phyloP scores from a whole-genome alignment of 306 rosid species.

The Myrica gale region DNA sequence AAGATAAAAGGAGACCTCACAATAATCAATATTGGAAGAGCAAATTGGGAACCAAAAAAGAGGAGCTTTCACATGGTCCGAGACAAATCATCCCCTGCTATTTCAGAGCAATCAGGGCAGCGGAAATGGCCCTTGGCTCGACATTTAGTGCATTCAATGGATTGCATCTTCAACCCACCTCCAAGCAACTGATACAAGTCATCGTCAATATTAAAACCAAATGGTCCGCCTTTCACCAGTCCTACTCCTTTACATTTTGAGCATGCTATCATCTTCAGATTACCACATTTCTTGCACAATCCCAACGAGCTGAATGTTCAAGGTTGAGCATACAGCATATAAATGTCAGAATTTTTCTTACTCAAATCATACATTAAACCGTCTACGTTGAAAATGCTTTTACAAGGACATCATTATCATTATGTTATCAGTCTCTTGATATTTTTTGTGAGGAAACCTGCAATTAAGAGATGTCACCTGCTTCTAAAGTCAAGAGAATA shows the following conservation, averaged over 20 bases:
- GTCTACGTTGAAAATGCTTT: background rate
- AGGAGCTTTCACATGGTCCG: slow-evolving; percentile 1
- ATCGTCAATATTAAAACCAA: slow-evolving; percentile 38
- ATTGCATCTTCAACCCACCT: slow-evolving; percentile 37
- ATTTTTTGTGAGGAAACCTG: background rate
- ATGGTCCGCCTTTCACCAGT: slow-evolving; percentile 48
- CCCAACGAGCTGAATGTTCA: slow-evolving; percentile 61
- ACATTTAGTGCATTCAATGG: slow-evolving; percentile 55
- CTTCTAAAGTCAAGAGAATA: background rate
- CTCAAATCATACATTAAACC: background rate
- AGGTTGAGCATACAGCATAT: background rate
- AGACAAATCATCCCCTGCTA: slow-evolving; percentile 18
- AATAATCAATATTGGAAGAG: background rate
- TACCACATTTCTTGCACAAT: slow-evolving; percentile 84
- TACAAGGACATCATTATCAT: background rate
- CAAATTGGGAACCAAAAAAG: background rate
- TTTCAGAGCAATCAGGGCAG: slow-evolving; percentile 71
- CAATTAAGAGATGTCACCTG: background rate
- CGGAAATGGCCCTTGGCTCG: slow-evolving; percentile 67
- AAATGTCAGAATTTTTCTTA: slow-evolving; percentile 5
- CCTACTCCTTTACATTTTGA: slow-evolving; percentile 69
- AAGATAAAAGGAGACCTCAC: background rate
- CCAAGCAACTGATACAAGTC: slow-evolving; percentile 52
- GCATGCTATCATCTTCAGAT: slow-evolving; percentile 73
- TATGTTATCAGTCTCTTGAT: background rate